phyloP scores from a whole-genome alignment of 179 eudicot species.

The Silene noctiflora region DNA sequence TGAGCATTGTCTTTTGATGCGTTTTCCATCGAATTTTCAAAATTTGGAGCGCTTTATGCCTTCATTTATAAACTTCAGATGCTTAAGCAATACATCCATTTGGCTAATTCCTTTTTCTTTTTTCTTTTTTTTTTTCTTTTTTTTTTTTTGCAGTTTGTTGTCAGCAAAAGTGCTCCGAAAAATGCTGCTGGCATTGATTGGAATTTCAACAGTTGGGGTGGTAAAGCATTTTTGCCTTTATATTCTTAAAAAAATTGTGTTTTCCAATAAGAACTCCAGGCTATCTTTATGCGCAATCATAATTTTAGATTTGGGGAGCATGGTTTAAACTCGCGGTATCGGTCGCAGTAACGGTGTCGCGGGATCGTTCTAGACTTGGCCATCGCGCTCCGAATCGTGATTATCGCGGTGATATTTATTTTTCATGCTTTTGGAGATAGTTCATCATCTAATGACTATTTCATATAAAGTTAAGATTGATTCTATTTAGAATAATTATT shows the following conservation, averaged over 20 bases:
- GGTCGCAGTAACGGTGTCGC: too few relatives aligned
- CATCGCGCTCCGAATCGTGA: too few relatives aligned
- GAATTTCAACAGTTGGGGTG: conserved; percentile 93
- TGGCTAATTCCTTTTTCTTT: background rate
- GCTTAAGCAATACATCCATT: background rate
- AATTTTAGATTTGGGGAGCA: background rate
- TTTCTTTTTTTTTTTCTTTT: background rate
- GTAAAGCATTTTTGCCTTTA: conserved; percentile 34
- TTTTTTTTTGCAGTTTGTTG: conserved; percentile 52
- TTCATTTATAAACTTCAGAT: background rate
- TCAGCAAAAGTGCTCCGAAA: conserved; percentile 34
- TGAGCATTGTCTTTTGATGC: conserved; percentile 33
- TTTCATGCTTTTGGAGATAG: too few relatives aligned
- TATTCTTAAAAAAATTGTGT: background rate
- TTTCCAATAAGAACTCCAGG: background rate
- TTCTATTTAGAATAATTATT: too few relatives aligned
- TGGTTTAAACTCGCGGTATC: too few relatives aligned
- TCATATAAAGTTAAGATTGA: too few relatives aligned
- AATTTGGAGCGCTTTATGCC: background rate
- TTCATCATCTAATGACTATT: too few relatives aligned
- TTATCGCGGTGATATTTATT: too few relatives aligned
- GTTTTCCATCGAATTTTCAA: background rate
- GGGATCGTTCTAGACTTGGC: too few relatives aligned
- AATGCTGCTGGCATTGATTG: conserved; percentile 83
- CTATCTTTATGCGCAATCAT: background rate